Evolutionary conservation across 331 rosid species (phyloP).

Genomic region (Ulmus americana): DNA sequence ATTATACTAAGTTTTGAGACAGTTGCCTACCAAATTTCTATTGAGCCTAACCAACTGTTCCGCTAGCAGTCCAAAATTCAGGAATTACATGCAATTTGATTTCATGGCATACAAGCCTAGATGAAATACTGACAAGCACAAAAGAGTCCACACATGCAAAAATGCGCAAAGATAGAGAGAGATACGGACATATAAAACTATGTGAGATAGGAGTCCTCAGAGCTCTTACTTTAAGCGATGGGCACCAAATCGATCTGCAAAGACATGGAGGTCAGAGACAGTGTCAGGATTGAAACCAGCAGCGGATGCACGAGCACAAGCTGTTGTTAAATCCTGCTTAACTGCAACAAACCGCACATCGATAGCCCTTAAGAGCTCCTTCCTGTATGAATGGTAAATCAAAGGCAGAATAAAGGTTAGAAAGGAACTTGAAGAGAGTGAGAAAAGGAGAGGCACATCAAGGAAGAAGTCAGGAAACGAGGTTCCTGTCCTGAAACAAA

Average conservation of each 20-base stretch:
- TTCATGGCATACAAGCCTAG: not conserved
- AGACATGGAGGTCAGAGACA: conserved; percentile 59
- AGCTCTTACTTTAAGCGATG: conserved; percentile 58
- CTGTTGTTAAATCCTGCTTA: conserved; percentile 65
- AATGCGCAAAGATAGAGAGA: not conserved
- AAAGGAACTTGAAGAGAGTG: not conserved
- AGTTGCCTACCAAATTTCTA: not conserved
- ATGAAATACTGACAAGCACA: not conserved
- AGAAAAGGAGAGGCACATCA: not conserved
- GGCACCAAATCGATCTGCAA: conserved; percentile 67
- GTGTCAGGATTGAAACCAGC: conserved; percentile 68
- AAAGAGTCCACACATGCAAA: not conserved
- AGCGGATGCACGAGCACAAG: conserved; percentile 74
- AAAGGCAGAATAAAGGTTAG: not conserved
- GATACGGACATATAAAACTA: not conserved
- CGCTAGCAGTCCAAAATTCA: conserved; percentile 9
- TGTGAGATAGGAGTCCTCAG: not conserved
- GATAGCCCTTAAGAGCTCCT: conserved; percentile 85
- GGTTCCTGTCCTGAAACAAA: not conserved
- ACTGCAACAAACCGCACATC: conserved; percentile 74
- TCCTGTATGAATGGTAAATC: conserved; percentile 37
- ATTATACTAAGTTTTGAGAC: not conserved
- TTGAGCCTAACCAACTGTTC: not conserved
- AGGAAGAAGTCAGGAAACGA: not conserved
- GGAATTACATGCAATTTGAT: not conserved